Conservation (phyloP, 1,139 yeast genomes). For the Chernovozyma aurita region DNA sequence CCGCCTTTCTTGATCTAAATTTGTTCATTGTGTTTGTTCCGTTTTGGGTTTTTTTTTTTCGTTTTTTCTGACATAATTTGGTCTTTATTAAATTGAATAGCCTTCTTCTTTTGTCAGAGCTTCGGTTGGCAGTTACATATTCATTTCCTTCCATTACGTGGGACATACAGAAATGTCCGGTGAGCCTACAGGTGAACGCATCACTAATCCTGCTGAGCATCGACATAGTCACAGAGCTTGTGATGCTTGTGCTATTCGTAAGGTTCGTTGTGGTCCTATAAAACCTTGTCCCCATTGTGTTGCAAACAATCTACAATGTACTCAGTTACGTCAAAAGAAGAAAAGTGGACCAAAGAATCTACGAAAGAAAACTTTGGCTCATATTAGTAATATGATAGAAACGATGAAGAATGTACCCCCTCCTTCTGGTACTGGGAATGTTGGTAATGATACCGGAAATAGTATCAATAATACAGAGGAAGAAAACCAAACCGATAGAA, state of each 20-base stretch:
- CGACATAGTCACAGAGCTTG: slow-evolving; percentile 24
- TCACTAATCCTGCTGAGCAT: neutral
- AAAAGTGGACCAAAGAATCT: slow-evolving; percentile 42
- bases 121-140: too few relatives aligned
- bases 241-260: slow-evolving; percentile 43
- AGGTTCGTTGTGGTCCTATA: slow-evolving; percentile 36
- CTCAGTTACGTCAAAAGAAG: slow-evolving; percentile 33
- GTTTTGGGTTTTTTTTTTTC: too few relatives aligned
- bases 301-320: slow-evolving; percentile 33
- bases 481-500: neutral
- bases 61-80: too few relatives aligned
- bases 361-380: slow-evolving; percentile 33
- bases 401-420: neutral
- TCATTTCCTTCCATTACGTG: too few relatives aligned
- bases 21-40: too few relatives aligned
- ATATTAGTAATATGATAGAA: slow-evolving; percentile 25
- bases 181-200: too few relatives aligned
- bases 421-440: too few relatives aligned
- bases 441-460: too few relatives aligned
- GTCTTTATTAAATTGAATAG: too few relatives aligned
- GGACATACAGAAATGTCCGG: too few relatives aligned
- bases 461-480: neutral
- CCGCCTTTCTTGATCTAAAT: too few relatives aligned
- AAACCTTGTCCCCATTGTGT: slow-evolving; percentile 41
- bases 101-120: too few relatives aligned